A percentile compares a stretch with the other conserved stretches of the same genome.
Evolutionary conservation across 352 stramenopile genomes (phyloP).

Genomic region (Globisporangium canariense): DNA sequence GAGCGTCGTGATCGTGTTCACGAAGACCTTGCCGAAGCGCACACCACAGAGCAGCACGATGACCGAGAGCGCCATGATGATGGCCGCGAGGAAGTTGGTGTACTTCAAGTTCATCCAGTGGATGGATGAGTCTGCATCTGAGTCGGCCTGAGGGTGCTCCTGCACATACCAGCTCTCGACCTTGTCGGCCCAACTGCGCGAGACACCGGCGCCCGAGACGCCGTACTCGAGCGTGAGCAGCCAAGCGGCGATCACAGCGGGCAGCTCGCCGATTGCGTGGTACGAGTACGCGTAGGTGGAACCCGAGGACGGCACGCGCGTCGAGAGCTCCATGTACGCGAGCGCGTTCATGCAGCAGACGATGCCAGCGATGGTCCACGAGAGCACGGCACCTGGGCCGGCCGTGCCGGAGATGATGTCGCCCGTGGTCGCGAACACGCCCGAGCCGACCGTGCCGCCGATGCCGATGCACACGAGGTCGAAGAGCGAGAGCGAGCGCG

Average conservation of each 20-base stretch:
- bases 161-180: constrained; percentile 63
- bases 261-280: constrained; percentile 90
- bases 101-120: constrained; percentile 60
- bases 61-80: constrained; percentile 75
- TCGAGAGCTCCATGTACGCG: constrained; percentile 90
- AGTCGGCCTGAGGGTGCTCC: constrained; percentile 36
- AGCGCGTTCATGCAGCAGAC: constrained; percentile 81
- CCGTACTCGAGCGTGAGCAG: constrained; percentile 93
- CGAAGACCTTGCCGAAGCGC: constrained; percentile 87
- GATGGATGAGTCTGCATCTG: constrained; percentile 3
- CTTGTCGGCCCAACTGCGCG: constrained; percentile 91
- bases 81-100: constrained; percentile 52
- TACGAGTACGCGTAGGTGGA: constrained; percentile 93
- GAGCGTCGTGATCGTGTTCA: constrained; percentile 83
- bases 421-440: constrained; percentile 88
- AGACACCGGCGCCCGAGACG: constrained; percentile 86
- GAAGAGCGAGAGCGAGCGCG: constrained; percentile 73
- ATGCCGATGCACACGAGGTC: constrained; percentile 91
- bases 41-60: constrained; percentile 77
- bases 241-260: constrained; percentile 86
- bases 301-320: constrained; percentile 84
- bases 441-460: constrained; percentile 88
- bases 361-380: constrained; percentile 77
- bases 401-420: constrained; percentile 71
- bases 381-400: constrained; percentile 78